Evolutionary conservation across 192 early-diverging fungal genomes (phyloP), one percentile per base, ranked within the genome.

Genomic region (Coemansia biformis): DNA sequence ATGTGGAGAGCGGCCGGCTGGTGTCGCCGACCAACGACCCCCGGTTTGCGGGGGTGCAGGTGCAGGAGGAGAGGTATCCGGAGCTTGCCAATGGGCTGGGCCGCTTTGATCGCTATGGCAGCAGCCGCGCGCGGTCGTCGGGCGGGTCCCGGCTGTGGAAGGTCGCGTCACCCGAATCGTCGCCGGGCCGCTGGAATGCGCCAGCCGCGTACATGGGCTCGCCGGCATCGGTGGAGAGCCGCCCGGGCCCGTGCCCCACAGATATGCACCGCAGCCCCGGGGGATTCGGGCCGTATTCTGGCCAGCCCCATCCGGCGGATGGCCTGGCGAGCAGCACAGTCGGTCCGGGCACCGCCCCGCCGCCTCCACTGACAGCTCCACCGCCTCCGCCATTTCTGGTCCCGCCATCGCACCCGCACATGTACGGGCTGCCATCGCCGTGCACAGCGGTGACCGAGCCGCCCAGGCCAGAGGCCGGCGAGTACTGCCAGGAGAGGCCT

Each of bases 51-150:
- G 57, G 78, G 42, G 56, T 92, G n/a, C 57, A 67, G 29, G 74
- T 91, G 17, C 83, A 79, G 6, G 82, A 81, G 52, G 87, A 86
- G 33, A 70, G 87, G 37, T 93, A 92, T 59, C 91, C 91, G 13
- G 91, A 93, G 58, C 81, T 77, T 28, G 48, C 59, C 42, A 41
- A 61, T 12, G 49, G 58, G 12, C 41, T 49, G 0, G 61, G 68
- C 24, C 61, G 68, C 8, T 41, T 53, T 4, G 68, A 72, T 31
- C 60, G 68, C 35, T 60, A 56, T 26, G 52, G 60, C 14, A 52
- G 56, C 16, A 55, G 53, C 23, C 61, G 61, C 13, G 18, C 42
- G 2, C 61, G 61, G 10, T 12, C 61, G 17, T 38, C 53, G 14
- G 51, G 45, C 24, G 39, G 30, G 22, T 32, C 29, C 30, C 59